A percentile compares a stretch with the other conserved stretches of the same genome.
These are phyloP conservation scores for Phytophthora sp. DNA, from an alignment of 352 stramenopile species.

Conservation along the genomic window DNA sequence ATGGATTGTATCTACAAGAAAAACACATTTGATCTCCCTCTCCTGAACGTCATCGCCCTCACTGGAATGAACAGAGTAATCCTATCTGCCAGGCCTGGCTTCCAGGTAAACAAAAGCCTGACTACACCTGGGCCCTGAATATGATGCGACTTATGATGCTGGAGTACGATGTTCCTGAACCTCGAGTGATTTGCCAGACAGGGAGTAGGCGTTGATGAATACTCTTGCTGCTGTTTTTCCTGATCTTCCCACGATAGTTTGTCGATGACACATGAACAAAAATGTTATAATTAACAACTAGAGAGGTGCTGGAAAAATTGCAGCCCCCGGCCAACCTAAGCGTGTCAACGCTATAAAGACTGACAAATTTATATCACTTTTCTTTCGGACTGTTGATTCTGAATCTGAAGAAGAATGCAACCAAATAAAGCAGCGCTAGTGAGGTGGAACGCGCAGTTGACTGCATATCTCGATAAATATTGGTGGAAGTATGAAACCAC, in stretches of 20 bases:
- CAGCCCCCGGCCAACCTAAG: neutral
- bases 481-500: conserved; percentile 1
- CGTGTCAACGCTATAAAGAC: neutral
- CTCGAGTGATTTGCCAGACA: neutral
- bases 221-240: neutral
- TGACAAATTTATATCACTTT: conserved; percentile 1
- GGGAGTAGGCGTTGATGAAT: conserved; percentile 10
- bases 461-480: neutral
- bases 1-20: conserved; percentile 23
- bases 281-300: conserved; percentile 1
- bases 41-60: conserved; percentile 13
- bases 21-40: conserved; percentile 8
- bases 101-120: conserved; percentile 2
- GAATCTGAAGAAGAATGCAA: neutral
- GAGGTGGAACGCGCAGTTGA: neutral
- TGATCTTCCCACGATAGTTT: neutral
- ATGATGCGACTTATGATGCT: neutral
- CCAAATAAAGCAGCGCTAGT: neutral
- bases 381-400: neutral
- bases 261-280: conserved; percentile 8
- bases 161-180: neutral
- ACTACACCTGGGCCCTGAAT: conserved; percentile 7
- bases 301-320: neutral
- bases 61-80: conserved; percentile 9
- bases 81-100: conserved; percentile 8